Evolutionary conservation across 139 green algal species (phyloP).

Genomic region (Picochlorum sp.): DNA sequence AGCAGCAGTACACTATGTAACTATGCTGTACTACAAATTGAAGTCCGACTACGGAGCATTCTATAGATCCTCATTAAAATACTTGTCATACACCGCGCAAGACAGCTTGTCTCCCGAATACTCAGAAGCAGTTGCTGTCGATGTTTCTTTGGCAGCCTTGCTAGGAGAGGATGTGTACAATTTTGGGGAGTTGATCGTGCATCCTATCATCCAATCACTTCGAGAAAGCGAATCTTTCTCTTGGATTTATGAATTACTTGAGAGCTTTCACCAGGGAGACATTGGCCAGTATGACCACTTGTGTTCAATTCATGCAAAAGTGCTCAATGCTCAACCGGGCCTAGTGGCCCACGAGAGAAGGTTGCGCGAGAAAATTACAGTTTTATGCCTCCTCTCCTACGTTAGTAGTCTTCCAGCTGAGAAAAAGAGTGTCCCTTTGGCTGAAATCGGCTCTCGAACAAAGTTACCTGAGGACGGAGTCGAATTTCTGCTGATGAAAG

Average conservation of each 20-base stretch:
- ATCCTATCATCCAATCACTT: constrained; percentile 84
- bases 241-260: constrained; percentile 85
- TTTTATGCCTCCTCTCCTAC: constrained; percentile 57
- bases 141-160: constrained; percentile 88
- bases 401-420: constrained; percentile 71
- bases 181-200: constrained; percentile 95
- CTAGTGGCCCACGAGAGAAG: constrained; percentile 79
- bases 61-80: constrained; percentile 64
- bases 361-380: constrained; percentile 92
- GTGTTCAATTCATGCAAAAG: constrained; percentile 55
- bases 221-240: constrained; percentile 39
- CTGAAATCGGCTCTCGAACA: constrained; percentile 54
- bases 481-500: constrained; percentile 98
- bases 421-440: constrained; percentile 59
- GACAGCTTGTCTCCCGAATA: constrained; percentile 67
- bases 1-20: constrained; percentile 75
- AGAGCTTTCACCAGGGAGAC: constrained; percentile 81
- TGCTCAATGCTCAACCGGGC: constrained; percentile 84
- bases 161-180: constrained; percentile 91
- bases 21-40: constrained; percentile 73
- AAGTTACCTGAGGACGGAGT: constrained; percentile 86
- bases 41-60: constrained; percentile 81
- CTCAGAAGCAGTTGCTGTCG: constrained; percentile 75
- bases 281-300: constrained; percentile 83
- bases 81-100: constrained; percentile 81